These are phyloP conservation scores for Nicotiana paniculata DNA, from an alignment of 257 asterid genomes.

Conservation along the genomic window DNA sequence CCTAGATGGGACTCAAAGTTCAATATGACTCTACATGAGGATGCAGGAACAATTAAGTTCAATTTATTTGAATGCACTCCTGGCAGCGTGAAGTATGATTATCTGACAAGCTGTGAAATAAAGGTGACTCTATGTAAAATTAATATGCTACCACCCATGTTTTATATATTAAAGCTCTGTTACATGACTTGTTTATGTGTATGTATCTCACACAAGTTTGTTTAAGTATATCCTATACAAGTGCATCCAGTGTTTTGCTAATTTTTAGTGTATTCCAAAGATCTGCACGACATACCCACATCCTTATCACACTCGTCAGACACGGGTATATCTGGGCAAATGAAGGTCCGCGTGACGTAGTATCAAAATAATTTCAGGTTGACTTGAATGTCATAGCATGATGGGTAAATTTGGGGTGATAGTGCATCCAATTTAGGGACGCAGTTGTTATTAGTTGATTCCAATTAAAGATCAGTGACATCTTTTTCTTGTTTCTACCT, in stretches of 20 bases:
- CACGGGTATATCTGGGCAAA: not conserved
- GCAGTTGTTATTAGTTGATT: not conserved
- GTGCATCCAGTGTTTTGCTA: not conserved
- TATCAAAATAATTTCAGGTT: not conserved
- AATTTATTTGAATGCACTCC: conserved; percentile 68
- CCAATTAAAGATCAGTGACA: not conserved
- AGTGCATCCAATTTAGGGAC: not conserved
- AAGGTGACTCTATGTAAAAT: conserved; percentile 43
- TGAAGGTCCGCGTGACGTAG: not conserved
- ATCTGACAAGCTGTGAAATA: conserved; percentile 77
- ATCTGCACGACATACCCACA: not conserved
- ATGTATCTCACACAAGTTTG: not conserved
- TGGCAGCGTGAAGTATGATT: conserved; percentile 71
- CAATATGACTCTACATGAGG: conserved; percentile 76
- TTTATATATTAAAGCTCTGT: not conserved
- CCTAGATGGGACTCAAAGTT: conserved; percentile 83
- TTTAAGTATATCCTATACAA: not conserved
- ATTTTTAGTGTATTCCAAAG: not conserved
- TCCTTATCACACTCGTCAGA: not conserved
- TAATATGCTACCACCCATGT: not conserved
- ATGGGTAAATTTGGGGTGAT: not conserved
- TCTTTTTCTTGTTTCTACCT: not conserved
- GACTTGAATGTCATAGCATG: conserved; percentile 1
- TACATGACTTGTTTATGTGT: not conserved
- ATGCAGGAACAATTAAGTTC: conserved; percentile 61